Percentiles rank a stretch among this genome's conserved stretches.
Evolutionary conservation across 495 filamentous ascomycete species (phyloP).

Genomic region (Bryoglossum gracile): DNA sequence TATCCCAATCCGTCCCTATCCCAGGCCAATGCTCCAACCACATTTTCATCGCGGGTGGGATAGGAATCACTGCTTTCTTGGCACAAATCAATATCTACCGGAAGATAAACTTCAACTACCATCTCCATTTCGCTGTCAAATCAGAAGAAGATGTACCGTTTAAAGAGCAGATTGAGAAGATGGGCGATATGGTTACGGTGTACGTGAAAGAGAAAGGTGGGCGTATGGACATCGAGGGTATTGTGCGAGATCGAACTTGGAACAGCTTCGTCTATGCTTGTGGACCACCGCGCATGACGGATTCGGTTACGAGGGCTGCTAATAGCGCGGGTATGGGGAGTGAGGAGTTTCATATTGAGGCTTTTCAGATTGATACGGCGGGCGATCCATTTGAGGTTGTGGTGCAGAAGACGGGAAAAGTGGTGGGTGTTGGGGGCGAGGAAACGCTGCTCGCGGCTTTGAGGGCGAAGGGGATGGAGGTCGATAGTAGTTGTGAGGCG

Average conservation of each 20-base stretch:
- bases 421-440: constrained; percentile 29
- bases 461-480: constrained; percentile 36
- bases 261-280: constrained; percentile 49
- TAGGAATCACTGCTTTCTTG: constrained; percentile 48
- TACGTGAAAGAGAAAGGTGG: constrained; percentile 42
- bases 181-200: constrained; percentile 29
- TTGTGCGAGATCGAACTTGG: constrained; percentile 34
- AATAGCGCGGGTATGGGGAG: constrained; percentile 32
- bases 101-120: constrained; percentile 36
- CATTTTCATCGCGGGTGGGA: constrained; percentile 44
- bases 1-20: constrained; percentile 32
- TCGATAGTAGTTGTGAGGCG: constrained; percentile 46
- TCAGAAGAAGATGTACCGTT: constrained; percentile 41
- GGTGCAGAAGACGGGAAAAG: constrained; percentile 25
- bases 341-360: constrained; percentile 47
- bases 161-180: constrained; percentile 10
- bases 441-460: constrained; percentile 35
- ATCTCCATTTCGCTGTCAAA: constrained; percentile 43
- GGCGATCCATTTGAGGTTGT: constrained; percentile 51
- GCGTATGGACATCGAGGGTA: constrained; percentile 36
- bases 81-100: constrained; percentile 11
- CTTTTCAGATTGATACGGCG: constrained; percentile 41
- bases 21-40: constrained; percentile 33
- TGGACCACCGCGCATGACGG: constrained; percentile 45
- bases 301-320: constrained; percentile 33